Percentiles rank a stretch among this genome's conserved stretches.
These are phyloP conservation scores for Trichosporon sp. DNA, from an alignment of 1,284 basidiomycete genomes.

Conservation along the genomic window DNA sequence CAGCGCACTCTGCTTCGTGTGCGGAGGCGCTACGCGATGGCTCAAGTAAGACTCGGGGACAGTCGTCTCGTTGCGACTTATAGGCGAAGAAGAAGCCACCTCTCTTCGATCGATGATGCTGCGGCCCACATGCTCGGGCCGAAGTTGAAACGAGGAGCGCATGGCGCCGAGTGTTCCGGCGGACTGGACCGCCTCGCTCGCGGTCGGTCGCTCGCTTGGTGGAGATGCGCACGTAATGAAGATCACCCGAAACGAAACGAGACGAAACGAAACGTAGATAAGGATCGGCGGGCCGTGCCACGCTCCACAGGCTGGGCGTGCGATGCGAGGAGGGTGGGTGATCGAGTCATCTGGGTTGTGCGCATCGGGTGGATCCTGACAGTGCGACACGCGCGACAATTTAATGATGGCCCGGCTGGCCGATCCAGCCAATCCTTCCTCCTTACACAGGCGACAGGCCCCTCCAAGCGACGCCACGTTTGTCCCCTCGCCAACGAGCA, in stretches of 20 bases:
- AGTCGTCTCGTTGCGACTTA: background rate
- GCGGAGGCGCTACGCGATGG: background rate
- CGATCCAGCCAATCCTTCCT: background rate
- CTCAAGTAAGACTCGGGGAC: background rate
- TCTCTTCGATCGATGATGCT: background rate
- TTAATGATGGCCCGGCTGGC: background rate
- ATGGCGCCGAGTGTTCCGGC: background rate
- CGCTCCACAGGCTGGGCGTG: background rate
- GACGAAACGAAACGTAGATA: background rate
- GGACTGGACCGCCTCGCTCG: background rate
- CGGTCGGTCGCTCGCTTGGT: background rate
- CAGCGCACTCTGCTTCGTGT: background rate
- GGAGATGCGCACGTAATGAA: background rate
- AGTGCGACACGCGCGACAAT: background rate
- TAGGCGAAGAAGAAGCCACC: background rate
- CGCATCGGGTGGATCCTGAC: background rate
- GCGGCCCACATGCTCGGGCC: background rate
- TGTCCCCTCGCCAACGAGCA: background rate
- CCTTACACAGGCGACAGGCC: background rate
- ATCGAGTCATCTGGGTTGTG: too few species aligned
- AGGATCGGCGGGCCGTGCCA: background rate
- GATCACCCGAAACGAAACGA: background rate
- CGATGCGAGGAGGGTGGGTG: too few species aligned
- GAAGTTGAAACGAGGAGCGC: background rate
- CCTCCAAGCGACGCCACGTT: background rate